Base-by-base conservation (phyloP, 805 yeast genomes). In the Metschnikowia henanensis region DNA sequence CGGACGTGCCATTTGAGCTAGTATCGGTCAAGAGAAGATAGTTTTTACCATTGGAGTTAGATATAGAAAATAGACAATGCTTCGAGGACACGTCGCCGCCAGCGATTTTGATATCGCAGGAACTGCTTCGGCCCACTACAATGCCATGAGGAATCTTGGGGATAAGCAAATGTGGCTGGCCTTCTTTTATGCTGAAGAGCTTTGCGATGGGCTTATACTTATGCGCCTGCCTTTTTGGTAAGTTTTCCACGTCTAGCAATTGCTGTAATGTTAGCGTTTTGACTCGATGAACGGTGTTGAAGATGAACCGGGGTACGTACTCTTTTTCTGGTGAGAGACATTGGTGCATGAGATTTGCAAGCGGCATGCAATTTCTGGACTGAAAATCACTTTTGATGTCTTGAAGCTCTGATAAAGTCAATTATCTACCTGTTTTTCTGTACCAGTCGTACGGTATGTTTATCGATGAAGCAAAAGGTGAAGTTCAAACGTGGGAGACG, bases 1-100 rank as follows among this genome's bases (percentile, higher is more conserved):
- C 69, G 51, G 69, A 82, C 0, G 87, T 79, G 1, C 92, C 91
- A 58, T 85, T 84, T 3, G 86, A 68, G 50, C 81, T 75, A 25
- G 68, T 51, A 59, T 84, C 92, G 3, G 78, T 72, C 9, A 84
- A 56, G 49, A 76, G 79, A 47, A 55, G 72, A 50, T 45, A 65
- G 47, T 58, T 77, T 48, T 49, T 51, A 17, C 55, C 45, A 16
- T 66, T 68, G 59, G 42, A 66, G 56, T 40, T 47, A 6, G 78
- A 65, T 5, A 76, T 61, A 3, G 73, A 60, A 8, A 84, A 59
- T 42, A 73, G 74, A 52, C 87, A 81, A 57, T 85, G 92, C 23
- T 69, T 66, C 0, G 87, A 79, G 0, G 90, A 84, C 7, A 84
- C 80, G 53, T 84, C 90, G 0, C 67, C 62, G 8, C 80, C 83